Evolutionary conservation across 108 stramenopile species (phyloP), one percentile per base, ranked within the genome.

Genomic region (Stephanodiscus minutulus): DNA sequence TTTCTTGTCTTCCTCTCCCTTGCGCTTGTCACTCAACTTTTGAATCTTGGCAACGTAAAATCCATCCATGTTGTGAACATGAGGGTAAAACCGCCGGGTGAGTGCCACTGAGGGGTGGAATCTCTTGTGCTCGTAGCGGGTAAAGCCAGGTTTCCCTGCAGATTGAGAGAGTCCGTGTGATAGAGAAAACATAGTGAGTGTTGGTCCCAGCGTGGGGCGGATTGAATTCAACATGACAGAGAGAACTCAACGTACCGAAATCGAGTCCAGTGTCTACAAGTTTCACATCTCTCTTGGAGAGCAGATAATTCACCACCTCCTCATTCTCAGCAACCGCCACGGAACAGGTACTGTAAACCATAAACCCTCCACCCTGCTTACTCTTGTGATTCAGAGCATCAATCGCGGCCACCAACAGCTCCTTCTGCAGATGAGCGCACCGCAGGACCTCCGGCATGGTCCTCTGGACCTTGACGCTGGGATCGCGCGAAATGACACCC

Each of bases 61-160:
- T 18, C 99, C 99, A 79, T 99, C 99, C 98, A 99, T 99, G 84
- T 99, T 99, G 88, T 99, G 99, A 35, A 97, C 97, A 73, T 99
- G 99, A 27, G 99, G 99, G 78, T 98, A 99, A 75, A 99, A 99
- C 41, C 99, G 83, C 47, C 97, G 54, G 13, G 98, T 95, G 33
- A 96, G 74, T 9, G 91, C 82, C 72, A 99, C 35, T 43, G 94
- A 95, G 25, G 98, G 98, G 83, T 99, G 99, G 86, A 98, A 99
- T 59, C 98, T 81, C 29, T 90, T 90, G 72, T 97, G 91, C 75
- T 87, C 94, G 74, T 93, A 97, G 46, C 98, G 82, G 13, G 89
- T 96, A 72, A 98, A 97, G 8, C 97, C 98, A 11, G 97, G 96
- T 57, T 88, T 87, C 18, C 96, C 97, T 86, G 21, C 7, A 7